Base-by-base conservation (phyloP, 2,329 filamentous ascomycete species). In the Balansia obtecta region DNA sequence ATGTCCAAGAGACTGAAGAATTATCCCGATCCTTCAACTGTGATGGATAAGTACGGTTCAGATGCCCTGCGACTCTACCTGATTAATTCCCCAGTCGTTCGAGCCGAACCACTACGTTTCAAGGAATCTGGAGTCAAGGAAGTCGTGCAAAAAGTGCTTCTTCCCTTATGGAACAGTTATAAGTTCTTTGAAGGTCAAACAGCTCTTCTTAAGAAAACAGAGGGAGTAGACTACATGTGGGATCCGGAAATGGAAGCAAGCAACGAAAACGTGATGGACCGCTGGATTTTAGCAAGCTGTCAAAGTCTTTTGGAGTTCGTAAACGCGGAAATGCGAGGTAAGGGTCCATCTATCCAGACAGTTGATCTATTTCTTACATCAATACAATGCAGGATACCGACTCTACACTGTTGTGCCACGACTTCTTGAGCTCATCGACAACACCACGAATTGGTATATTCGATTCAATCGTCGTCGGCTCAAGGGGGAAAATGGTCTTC, bases 391-490 rank as follows among this genome's bases (percentile, higher is more conserved):
- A 74, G 83, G 72, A 7, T 88, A 88, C 64, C 83, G 86, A 40
- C 69, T 90, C 37, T 97, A 96, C 68, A 97, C 90, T 1, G 91
- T 97, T 43, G 89, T 95, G 43, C 90, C 90, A 8, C 79, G 86
- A 55, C 71, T 97, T 53, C 76, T 95, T 16, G 78, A 77, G 52
- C 77, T 95, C 61, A 94, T 96, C 56, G 91, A 96, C 61, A 89
- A 94, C 68, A 89, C 87, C 4, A 96, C 90, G n/a, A 97, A 97
- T 69, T 96, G 90, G 90, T 96, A 96, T 69, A 96, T 96, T 65
- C 80, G 89, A 54, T 94, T 95, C 73, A 96, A 96, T 73, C 80
- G 90, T 50, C 86, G 86, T 66, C 82, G 90, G 50, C 75, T 95
- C 57, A 96, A 95, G 80, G 90, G 90, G 42, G 89, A 94, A 63